Conservation (phyloP, 2,329 filamentous ascomycete genomes). For the Cadophora malorum region DNA sequence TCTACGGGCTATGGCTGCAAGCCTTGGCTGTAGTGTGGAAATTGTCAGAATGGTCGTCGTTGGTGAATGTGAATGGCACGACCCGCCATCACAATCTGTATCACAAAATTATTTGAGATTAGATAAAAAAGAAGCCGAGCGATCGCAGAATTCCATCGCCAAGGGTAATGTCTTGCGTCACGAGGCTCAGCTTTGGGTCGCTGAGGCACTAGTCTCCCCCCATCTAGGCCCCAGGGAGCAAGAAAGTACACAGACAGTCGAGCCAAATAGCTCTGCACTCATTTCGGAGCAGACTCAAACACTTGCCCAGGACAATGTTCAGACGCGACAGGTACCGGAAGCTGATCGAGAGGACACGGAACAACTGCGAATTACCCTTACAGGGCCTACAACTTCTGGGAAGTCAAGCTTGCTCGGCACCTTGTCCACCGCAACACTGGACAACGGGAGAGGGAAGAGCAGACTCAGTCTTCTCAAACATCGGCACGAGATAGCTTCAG, state of each 20-base stretch:
- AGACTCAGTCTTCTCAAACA: constrained; percentile 89
- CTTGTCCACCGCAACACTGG: constrained; percentile 83
- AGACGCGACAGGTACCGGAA: background rate
- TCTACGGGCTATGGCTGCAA: constrained; percentile 88
- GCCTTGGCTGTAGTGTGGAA: constrained; percentile 84
- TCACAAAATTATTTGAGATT: background rate
- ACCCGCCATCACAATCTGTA: constrained; percentile 22
- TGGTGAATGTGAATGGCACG: constrained; percentile 78
- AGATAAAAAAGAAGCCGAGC: background rate
- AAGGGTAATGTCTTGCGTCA: constrained; percentile 35
- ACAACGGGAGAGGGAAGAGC: constrained; percentile 92
- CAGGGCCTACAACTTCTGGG: constrained; percentile 87
- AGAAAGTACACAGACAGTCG: background rate
- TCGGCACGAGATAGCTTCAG: constrained; percentile 89
- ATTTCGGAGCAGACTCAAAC: constrained; percentile 21
- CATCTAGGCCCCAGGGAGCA: constrained; percentile 55
- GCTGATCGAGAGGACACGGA: constrained; percentile 49
- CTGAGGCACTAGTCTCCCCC: constrained; percentile 87
- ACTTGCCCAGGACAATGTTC: background rate
- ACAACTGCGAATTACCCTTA: constrained; percentile 85
- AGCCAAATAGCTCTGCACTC: background rate
- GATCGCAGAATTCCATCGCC: background rate
- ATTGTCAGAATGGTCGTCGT: constrained; percentile 83
- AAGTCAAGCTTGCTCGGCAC: constrained; percentile 93
- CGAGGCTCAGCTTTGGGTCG: constrained; percentile 77